Evolutionary conservation across 306 rosid genomes (phyloP).

Genomic region (Clitoria ternatea): DNA sequence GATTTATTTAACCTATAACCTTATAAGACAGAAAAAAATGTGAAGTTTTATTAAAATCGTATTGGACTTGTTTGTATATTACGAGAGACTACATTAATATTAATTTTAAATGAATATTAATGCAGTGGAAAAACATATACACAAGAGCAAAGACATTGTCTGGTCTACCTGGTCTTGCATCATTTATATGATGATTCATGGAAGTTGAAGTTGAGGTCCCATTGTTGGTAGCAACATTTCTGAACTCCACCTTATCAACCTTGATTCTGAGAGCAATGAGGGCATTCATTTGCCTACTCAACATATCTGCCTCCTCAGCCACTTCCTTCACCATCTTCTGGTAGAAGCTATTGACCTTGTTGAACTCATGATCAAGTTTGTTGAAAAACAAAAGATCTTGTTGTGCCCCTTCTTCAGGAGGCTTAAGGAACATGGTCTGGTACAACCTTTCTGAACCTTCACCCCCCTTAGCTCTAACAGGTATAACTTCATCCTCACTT

Average conservation of each 20-base stretch:
- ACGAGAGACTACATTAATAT: too few relatives aligned
- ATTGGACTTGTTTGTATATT: too few relatives aligned
- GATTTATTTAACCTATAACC: too few relatives aligned
- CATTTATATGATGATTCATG: conserved; percentile 8
- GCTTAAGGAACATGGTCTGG: conserved; percentile 48
- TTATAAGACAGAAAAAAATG: too few relatives aligned
- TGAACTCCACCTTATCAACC: conserved; percentile 44
- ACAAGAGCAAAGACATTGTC: neutral
- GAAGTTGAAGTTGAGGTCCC: conserved; percentile 21
- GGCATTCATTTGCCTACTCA: conserved; percentile 70
- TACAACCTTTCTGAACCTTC: conserved; percentile 31
- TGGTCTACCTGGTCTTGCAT: conserved; percentile 37
- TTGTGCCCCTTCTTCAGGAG: conserved; percentile 45
- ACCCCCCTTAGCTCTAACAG: conserved; percentile 32
- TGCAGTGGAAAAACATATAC: neutral
- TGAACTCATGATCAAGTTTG: conserved; percentile 68
- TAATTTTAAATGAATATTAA: too few relatives aligned
- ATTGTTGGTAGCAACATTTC: conserved; percentile 20
- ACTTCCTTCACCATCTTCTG: conserved; percentile 46
- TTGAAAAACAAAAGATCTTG: conserved; percentile 51
- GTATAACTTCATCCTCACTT: conserved; percentile 57
- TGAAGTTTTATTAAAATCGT: too few relatives aligned
- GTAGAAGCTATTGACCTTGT: conserved; percentile 60
- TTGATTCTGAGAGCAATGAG: conserved; percentile 61
- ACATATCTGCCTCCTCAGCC: conserved; percentile 60